Evolutionary conservation across 352 stramenopile species (phyloP).

Genomic region (Pythium plurisporium): DNA sequence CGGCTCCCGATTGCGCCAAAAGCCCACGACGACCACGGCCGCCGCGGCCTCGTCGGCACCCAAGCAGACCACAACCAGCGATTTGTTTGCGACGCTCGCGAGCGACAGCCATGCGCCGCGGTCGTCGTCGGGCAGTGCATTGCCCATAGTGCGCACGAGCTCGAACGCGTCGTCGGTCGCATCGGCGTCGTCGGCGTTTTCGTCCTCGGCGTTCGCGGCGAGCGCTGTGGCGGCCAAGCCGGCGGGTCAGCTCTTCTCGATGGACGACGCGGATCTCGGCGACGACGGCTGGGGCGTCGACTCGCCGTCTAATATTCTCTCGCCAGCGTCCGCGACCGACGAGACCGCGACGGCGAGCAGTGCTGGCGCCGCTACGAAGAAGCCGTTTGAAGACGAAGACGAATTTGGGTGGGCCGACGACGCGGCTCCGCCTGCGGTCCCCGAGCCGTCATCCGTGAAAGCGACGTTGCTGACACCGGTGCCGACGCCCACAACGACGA

Average conservation of each 20-base stretch:
- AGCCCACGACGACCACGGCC: slow-evolving; percentile 22
- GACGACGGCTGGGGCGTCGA: slow-evolving; percentile 73
- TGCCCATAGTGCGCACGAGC: background rate
- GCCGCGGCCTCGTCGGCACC: slow-evolving; percentile 6
- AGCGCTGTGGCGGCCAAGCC: slow-evolving; percentile 8
- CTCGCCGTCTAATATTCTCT: slow-evolving; percentile 60
- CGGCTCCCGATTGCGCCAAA: slow-evolving; percentile 51
- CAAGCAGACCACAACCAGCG: slow-evolving; percentile 3
- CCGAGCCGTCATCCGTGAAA: background rate
- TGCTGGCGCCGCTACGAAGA: slow-evolving; percentile 11
- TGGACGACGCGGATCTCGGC: slow-evolving; percentile 63
- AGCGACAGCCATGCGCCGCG: slow-evolving; percentile 7
- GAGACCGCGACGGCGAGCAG: background rate
- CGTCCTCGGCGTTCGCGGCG: background rate
- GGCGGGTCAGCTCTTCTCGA: slow-evolving; percentile 54
- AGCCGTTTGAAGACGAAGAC: slow-evolving; percentile 21
- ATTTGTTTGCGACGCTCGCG: slow-evolving; percentile 15
- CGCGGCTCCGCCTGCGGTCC: background rate
- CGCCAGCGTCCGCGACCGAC: slow-evolving; percentile 12
- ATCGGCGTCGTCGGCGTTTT: background rate
- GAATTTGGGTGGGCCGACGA: slow-evolving; percentile 20
- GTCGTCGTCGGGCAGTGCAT: background rate
- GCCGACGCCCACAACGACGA: background rate
- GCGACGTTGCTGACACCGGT: background rate
- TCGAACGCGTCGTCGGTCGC: background rate